Base-by-base conservation (phyloP, 805 yeast genomes). In the Candida silvatica region DNA sequence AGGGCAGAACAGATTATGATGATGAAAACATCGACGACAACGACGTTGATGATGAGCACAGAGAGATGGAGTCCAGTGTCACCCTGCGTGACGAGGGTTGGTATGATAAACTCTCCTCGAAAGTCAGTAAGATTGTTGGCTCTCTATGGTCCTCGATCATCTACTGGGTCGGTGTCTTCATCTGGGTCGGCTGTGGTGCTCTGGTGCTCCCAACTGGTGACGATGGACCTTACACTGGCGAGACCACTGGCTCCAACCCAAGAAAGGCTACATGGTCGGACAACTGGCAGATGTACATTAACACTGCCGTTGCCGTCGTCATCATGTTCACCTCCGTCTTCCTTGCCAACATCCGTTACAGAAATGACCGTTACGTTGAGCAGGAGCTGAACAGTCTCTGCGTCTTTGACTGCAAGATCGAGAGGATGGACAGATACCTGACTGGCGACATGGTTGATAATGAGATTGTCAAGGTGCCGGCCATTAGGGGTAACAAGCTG, bases 241-340 rank as follows among this genome's bases (percentile, higher is more conserved):
- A 35, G 2, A 19, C n/a, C n/a, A 47, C 45, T 6, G 36, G 54
- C 3, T 50, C 56, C 12, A 11, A 36, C 9, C 23, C 28, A 8
- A 34, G 18, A 11, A 39, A 44, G 16, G 48, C 29, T 28, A 51
- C 40, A 29, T 63, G 57, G 37, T 49, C 61, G 35, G 52, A 60
- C 37, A 41, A 37, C 20, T 63, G 68, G 68, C 68, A 63, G 45
- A 47, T 63, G 54, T 59, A 58, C 37, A 60, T 63, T 24, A 63
- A 63, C 40, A 61, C 66, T n/a, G 64, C 65, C 3, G 51, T 53
- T 3, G 67, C 68, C 3, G 65, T 62, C 6, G 52, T 50, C 11
- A 37, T 63, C 11, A 40, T 59, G 9, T 46, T 62, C 6, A 50
- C 57, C n/a, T 50, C 59, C n/a, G 51, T 57, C 20, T 58, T 64